phyloP scores from a whole-genome alignment of 768 basidiomycete genomes.

The Exidia glandulosa region DNA sequence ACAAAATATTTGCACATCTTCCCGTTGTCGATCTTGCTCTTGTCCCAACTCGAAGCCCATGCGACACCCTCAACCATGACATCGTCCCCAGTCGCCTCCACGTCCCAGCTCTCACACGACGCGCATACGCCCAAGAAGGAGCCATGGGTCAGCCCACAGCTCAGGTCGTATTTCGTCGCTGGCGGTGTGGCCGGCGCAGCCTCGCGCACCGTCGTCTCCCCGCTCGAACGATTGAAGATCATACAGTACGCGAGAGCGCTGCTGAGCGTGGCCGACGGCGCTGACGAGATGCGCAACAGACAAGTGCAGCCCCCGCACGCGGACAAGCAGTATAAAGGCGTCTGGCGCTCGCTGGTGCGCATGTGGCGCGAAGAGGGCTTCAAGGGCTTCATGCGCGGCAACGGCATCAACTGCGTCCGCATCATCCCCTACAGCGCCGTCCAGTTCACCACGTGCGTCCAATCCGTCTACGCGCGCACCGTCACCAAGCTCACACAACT shows the following conservation, averaged over 20 bases:
- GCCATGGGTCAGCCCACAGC: slow-evolving; percentile 20
- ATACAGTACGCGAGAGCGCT: slow-evolving; percentile 61
- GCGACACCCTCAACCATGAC: no score
- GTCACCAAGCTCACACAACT: no score
- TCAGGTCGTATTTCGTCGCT: slow-evolving; percentile 41
- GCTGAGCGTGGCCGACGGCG: neutral
- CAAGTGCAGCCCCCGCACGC: slow-evolving; percentile 76
- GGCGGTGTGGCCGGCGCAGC: slow-evolving; percentile 50
- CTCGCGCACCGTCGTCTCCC: slow-evolving; percentile 85
- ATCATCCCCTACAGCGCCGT: slow-evolving; percentile 75
- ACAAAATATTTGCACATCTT: no score
- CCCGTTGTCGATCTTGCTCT: no score
- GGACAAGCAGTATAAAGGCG: slow-evolving; percentile 65
- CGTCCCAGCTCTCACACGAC: no score
- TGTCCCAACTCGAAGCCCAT: no score
- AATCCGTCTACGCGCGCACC: neutral
- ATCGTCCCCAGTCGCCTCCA: no score
- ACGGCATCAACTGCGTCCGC: slow-evolving; percentile 81
- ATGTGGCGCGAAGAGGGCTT: slow-evolving; percentile 96
- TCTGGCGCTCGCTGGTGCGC: slow-evolving; percentile 70
- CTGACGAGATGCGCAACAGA: slow-evolving; percentile 28
- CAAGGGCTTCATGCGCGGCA: slow-evolving; percentile 87
- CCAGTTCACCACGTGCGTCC: slow-evolving; percentile 25
- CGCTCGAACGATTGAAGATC: slow-evolving; percentile 88
- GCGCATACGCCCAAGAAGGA: neutral